Percentiles rank a stretch among this genome's conserved stretches.
These are phyloP conservation scores for Entomophthora muscae DNA, from an alignment of 371 early-diverging fungal genomes.

Conservation along the genomic window DNA sequence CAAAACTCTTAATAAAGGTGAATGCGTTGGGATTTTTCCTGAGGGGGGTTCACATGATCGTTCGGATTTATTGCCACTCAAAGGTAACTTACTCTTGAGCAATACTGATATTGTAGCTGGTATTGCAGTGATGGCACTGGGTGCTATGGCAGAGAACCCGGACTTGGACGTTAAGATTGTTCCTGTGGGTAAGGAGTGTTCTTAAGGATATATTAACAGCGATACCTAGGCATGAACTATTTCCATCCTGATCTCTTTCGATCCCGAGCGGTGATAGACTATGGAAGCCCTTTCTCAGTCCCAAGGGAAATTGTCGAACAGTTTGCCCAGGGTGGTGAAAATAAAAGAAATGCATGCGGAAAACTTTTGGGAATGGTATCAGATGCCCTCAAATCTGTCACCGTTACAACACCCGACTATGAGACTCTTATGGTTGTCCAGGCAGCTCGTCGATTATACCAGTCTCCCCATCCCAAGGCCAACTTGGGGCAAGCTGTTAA, in stretches of 20 bases:
- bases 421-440: conserved; percentile 88
- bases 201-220: neutral
- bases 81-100: conserved; percentile 26
- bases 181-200: conserved; percentile 39
- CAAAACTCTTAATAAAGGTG: conserved; percentile 48
- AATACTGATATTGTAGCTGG: conserved; percentile 28
- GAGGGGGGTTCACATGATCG: conserved; percentile 96
- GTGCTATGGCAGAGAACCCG: conserved; percentile 78
- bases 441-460: conserved; percentile 83
- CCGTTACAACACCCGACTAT: conserved; percentile 86
- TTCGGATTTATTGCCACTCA: conserved; percentile 83
- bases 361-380: conserved; percentile 55
- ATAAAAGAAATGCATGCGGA: conserved; percentile 62
- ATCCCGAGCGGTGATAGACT: conserved; percentile 89
- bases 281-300: conserved; percentile 73
- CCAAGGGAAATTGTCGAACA: conserved; percentile 48
- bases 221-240: conserved; percentile 56
- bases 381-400: conserved; percentile 64
- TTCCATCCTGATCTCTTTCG: conserved; percentile 92
- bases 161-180: conserved; percentile 80
- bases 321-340: conserved; percentile 63
- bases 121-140: conserved; percentile 84
- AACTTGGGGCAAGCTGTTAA: conserved; percentile 58
- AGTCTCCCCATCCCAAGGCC: conserved; percentile 62
- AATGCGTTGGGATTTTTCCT: conserved; percentile 90